Conservation (phyloP, 768 basidiomycete species). For the Termitomyces sp. region DNA sequence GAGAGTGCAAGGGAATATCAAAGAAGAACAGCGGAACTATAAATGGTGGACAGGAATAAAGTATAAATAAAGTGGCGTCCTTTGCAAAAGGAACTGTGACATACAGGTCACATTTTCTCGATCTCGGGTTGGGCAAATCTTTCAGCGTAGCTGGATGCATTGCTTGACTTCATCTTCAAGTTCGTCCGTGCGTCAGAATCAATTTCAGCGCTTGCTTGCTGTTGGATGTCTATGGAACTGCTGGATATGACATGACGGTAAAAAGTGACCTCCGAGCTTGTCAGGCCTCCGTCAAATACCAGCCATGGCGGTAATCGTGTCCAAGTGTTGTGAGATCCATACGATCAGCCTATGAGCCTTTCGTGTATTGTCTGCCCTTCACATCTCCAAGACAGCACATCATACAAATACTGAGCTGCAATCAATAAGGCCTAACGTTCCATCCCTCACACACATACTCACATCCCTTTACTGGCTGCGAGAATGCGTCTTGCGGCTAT, state of each 20-base stretch:
- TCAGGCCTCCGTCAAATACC: conserved; percentile 13
- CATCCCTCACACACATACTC: conserved; percentile 1
- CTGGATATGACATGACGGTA: neutral
- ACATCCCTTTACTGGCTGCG: conserved; percentile 18
- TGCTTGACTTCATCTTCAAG: neutral
- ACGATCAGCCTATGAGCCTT: conserved; percentile 14
- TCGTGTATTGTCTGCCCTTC: conserved; percentile 17
- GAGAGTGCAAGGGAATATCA: conserved; percentile 9
- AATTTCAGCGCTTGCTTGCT: neutral
- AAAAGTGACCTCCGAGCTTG: conserved; percentile 12
- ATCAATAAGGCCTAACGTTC: neutral
- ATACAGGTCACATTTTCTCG: conserved; percentile 5
- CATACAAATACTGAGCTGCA: conserved; percentile 11
- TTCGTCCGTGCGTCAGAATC: neutral
- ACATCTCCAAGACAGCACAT: conserved; percentile 14
- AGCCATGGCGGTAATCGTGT: conserved; percentile 15
- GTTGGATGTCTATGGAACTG: neutral
- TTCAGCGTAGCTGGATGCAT: neutral
- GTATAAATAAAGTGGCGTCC: conserved; percentile 9
- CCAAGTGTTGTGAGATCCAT: conserved; percentile 17
- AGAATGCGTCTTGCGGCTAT: conserved; percentile 18
- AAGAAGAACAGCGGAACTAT: conserved; percentile 3
- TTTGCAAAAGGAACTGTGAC: conserved; percentile 13
- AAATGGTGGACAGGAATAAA: neutral
- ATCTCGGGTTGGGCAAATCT: neutral